Evolutionary conservation across 352 stramenopile species (phyloP), one percentile per base, ranked within the genome.

Genomic region (Pythium coloratum): DNA sequence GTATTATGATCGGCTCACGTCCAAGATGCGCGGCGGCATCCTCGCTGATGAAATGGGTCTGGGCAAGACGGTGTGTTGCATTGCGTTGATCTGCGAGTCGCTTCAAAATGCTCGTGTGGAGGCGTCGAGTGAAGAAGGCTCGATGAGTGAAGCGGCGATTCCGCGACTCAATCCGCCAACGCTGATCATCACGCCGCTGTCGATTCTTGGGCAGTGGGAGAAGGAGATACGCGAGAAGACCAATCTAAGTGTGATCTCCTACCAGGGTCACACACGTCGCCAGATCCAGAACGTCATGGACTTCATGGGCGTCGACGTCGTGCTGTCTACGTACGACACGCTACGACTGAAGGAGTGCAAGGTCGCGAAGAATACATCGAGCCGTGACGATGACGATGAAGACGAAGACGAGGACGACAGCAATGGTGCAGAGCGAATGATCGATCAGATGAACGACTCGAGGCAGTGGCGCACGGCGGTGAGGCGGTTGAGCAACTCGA

Each of bases 51-150:
- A 96, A 56, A 96, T 96, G 89, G 90, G 89, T 0, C 68, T 97
- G 28, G 90, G 90, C 14, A 97, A 96, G 67, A 99, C 96, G 0
- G 80, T 98, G 2, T 93, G 88, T 54, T 94, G 88, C 26, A 81
- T 97, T 30, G 84, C 84, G 14, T 70, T 95, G 24, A 87, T 94
- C 42, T 89, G 80, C 61, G 77, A 89, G 67, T 90, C 79, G 36
- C 63, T 92, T 7, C 73, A 79, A 50, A 73, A 76, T 42, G 73
- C 72, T 28, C 84, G 77, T 51, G 66, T 79, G 40, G 73, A 75
- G 26, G 61, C 60, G 0, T 66, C 65, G 61, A 56, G 59, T 67
- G 40, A 67, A 54, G 14, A 51, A 20, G 47, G 50, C 7, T 57
- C 69, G 24, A 44, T 53, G 34, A 42, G 34, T 51, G 26, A 65